Evolutionary conservation across 2,329 filamentous ascomycete genomes (phyloP), one percentile per base, ranked within the genome.

Genomic region (Penicillium psychrosexuale): DNA sequence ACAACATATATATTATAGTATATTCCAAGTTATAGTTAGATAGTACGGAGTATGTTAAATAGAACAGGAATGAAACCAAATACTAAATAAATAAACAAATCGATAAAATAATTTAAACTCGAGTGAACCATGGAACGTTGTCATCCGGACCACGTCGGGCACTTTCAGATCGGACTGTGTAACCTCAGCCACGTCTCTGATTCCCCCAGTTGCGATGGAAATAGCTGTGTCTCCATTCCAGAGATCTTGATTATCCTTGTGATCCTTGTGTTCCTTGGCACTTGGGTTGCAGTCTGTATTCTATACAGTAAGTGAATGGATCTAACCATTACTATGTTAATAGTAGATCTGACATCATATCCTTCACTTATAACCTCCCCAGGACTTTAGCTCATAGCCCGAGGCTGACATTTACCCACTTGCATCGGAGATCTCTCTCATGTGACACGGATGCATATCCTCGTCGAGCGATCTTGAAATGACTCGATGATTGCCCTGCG

Each of bases 371-470:
- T 19, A 19, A 19, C 19, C 19, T 19, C 19, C 19, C 19, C 19
- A 19, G 19, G 19, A 27, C 36, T 52, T 30, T 45, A 28, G n/a
- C 22, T 34, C 30, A 28, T 43, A 9, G 28, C 47, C 57, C 51
- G 49, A 58, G 55, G 52, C 58, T 58, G 56, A 58, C 48, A 47
- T 53, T 58, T 46, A 56, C 19, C 43, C 49, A 51, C 49, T 42
- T 39, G 31, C 55, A 58, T 56, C 51, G 51, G 44, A 57, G 57
- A 59, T 59, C 57, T 43, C 51, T 52, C 50, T 53, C 58, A 60
- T 58, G 58, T 60, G 58, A 53, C 44, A 48, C 37, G n/a, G 28
- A 40, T 39, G 34, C 34, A 39, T 34, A 40, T 28, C 8, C 15
- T 50, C 22, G 13, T 37, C 31, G 17, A 8, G 33, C 6, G 13